Conservation (phyloP, 805 yeast species). For the Blastobotrys terrestris region DNA sequence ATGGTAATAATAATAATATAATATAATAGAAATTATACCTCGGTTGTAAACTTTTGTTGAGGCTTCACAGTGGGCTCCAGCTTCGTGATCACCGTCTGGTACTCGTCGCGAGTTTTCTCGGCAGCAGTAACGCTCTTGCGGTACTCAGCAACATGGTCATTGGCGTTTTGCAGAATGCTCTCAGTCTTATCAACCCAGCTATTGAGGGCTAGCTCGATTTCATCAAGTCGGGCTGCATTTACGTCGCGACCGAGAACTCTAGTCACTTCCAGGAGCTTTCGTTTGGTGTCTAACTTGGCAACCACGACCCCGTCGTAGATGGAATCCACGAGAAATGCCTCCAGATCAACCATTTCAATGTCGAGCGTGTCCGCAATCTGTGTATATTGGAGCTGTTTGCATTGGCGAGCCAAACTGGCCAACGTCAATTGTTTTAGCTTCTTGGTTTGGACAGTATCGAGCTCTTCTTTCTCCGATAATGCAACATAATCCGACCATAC, state of each 20-base stretch:
- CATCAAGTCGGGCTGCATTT: slow-evolving; percentile 12
- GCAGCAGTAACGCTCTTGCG: not conserved
- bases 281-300: slow-evolving; percentile 24
- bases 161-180: slow-evolving; percentile 5
- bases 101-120: not conserved
- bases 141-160: not conserved
- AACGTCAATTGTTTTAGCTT: slow-evolving; percentile 22
- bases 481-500: slow-evolving; percentile 15
- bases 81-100: not conserved
- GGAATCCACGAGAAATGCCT: slow-evolving; percentile 19
- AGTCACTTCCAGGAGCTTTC: slow-evolving; percentile 15
- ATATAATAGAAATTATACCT: not conserved
- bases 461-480: slow-evolving; percentile 3
- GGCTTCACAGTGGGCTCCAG: not conserved
- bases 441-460: slow-evolving; percentile 12
- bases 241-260: slow-evolving; percentile 18
- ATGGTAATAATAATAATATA: no score
- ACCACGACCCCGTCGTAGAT: slow-evolving; percentile 20
- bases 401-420: slow-evolving; percentile 14
- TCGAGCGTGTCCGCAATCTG: slow-evolving; percentile 13
- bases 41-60: not conserved
- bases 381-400: slow-evolving; percentile 11
- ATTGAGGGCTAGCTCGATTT: slow-evolving; percentile 12
- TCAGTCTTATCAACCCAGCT: slow-evolving; percentile 9
- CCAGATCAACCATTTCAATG: slow-evolving; percentile 15